phyloP scores from a whole-genome alignment of 129 eudicot genomes.

The Tanacetum coccineum region DNA sequence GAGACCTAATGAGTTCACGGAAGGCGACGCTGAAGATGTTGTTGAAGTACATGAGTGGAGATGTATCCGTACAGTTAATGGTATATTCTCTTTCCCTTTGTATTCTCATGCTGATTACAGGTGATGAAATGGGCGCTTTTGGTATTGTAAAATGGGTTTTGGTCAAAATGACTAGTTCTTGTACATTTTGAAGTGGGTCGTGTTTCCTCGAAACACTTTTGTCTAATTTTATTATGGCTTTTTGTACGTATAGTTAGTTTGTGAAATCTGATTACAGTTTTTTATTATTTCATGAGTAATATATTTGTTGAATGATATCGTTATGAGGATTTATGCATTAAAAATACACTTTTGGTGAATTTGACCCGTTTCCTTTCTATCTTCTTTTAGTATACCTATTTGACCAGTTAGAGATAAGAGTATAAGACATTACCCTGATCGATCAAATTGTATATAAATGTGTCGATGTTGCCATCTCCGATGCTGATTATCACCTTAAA shows the following conservation, averaged over 20 bases:
- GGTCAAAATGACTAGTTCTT: background rate
- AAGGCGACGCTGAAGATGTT: constrained; percentile 77
- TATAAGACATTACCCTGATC: background rate
- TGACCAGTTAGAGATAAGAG: background rate
- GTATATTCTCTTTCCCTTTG: constrained; percentile 31
- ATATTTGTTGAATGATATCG: too few species aligned
- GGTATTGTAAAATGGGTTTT: background rate
- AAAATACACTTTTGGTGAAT: too few species aligned
- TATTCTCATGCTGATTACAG: background rate
- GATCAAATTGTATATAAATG: background rate
- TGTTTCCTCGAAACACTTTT: background rate
- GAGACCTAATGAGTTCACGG: constrained; percentile 40
- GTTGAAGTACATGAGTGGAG: constrained; percentile 89
- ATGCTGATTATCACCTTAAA: background rate
- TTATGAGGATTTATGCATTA: too few species aligned
- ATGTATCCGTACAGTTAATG: constrained; percentile 76
- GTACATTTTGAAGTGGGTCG: background rate
- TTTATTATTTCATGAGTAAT: too few species aligned
- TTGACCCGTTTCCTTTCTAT: too few species aligned
- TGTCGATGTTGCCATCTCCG: background rate
- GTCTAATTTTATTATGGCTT: background rate
- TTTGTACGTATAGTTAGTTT: too few species aligned
- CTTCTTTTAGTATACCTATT: too few species aligned
- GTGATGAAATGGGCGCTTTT: background rate
- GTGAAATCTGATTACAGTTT: background rate